A percentile compares a stretch with the other conserved stretches of the same genome.
Evolutionary conservation across 2,329 filamentous ascomycete species (phyloP).

Genomic region (Phaeophleospora eucalypticola): DNA sequence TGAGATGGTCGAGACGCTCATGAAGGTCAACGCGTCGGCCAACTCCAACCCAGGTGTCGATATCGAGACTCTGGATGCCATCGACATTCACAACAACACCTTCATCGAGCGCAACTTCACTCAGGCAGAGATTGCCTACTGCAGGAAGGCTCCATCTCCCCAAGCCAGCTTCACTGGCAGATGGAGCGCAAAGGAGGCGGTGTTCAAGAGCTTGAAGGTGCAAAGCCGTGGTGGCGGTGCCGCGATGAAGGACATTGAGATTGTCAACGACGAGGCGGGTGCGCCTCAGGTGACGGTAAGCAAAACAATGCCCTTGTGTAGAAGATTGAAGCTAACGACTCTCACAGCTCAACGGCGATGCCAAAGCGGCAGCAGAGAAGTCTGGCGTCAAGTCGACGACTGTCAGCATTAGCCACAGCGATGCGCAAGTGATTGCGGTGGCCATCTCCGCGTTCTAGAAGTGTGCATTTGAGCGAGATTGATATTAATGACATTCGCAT

Average conservation of each 20-base stretch:
- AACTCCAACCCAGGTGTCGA: constrained; percentile 86
- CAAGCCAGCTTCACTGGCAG: constrained; percentile 90
- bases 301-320: background rate
- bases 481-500: constrained; percentile 5
- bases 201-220: constrained; percentile 95
- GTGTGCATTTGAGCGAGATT: background rate
- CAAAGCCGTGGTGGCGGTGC: constrained; percentile 83
- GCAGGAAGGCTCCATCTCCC: constrained; percentile 70
- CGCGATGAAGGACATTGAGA: constrained; percentile 90
- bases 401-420: constrained; percentile 94
- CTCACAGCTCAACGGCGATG: constrained; percentile 75
- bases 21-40: constrained; percentile 54
- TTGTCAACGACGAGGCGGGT: constrained; percentile 73
- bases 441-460: constrained; percentile 49
- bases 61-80: constrained; percentile 78
- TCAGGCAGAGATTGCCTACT: constrained; percentile 76
- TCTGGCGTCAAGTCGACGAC: constrained; percentile 83
- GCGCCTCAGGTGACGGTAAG: constrained; percentile 82
- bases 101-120: constrained; percentile 97
- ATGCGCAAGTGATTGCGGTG: constrained; percentile 89
- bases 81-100: constrained; percentile 91
- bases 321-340: constrained; percentile 16
- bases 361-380: constrained; percentile 75
- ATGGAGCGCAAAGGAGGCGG: constrained; percentile 97
- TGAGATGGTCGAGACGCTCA: constrained; percentile 71